phyloP scores from a whole-genome alignment of 345 rosid species.

The Diplotaxis tenuifolia region DNA sequence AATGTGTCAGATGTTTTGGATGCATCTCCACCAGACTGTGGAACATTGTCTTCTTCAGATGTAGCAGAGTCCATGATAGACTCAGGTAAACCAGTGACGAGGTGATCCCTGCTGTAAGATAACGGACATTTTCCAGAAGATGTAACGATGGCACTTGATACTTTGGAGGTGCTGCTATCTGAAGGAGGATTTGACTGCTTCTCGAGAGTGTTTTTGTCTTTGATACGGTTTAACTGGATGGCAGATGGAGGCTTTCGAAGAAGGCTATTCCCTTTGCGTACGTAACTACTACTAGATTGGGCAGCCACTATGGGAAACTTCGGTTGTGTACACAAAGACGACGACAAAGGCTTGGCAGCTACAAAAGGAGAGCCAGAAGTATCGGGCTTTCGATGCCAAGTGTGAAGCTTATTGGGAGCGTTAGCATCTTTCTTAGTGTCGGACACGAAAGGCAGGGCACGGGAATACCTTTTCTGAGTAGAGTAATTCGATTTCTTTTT shows the following conservation, averaged over 20 bases:
- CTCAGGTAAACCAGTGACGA: slow-evolving; percentile 40
- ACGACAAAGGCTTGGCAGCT: slow-evolving; percentile 44
- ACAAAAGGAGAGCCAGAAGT: slow-evolving; percentile 36
- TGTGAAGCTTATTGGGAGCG: slow-evolving; percentile 58
- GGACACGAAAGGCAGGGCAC: slow-evolving; percentile 42
- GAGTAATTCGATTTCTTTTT: slow-evolving; percentile 38
- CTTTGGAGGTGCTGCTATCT: slow-evolving; percentile 40
- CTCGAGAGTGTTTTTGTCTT: slow-evolving; percentile 51
- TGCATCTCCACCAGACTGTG: slow-evolving; percentile 42
- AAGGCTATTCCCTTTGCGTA: slow-evolving; percentile 95
- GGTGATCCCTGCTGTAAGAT: slow-evolving; percentile 47
- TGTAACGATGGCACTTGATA: slow-evolving; percentile 37
- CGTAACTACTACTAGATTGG: slow-evolving; percentile 44
- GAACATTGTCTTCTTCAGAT: slow-evolving; percentile 41
- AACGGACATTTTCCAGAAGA: slow-evolving; percentile 38
- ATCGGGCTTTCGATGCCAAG: slow-evolving; percentile 68
- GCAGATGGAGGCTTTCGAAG: slow-evolving; percentile 62
- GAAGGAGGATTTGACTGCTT: slow-evolving; percentile 58
- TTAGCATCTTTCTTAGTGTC: slow-evolving; percentile 45
- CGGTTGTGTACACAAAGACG: slow-evolving; percentile 41
- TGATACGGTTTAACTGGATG: slow-evolving; percentile 42
- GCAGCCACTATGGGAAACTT: slow-evolving; percentile 40
- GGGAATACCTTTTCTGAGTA: slow-evolving; percentile 46
- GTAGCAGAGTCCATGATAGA: slow-evolving; percentile 41
- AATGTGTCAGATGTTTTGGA: slow-evolving; percentile 40